Percentiles rank a stretch among this genome's conserved stretches.
Evolutionary conservation across 306 rosid species (phyloP).

Genomic region (Trichosanthes truncata): DNA sequence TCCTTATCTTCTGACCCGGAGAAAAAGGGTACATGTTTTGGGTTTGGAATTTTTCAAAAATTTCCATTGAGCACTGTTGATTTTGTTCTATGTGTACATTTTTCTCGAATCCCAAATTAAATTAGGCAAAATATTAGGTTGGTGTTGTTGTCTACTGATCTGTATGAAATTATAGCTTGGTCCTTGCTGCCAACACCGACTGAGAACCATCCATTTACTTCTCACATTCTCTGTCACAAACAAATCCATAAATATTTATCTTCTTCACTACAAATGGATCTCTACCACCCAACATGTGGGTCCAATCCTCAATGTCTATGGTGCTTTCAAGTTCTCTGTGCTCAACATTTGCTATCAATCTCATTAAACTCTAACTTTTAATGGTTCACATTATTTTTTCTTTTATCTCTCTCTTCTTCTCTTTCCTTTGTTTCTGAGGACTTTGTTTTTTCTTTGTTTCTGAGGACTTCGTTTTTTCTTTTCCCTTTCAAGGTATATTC

Average conservation of each 20-base stretch:
- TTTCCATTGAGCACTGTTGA: background rate
- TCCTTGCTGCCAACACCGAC: background rate
- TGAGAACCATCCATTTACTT: constrained; percentile 4
- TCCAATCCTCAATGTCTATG: constrained; percentile 22
- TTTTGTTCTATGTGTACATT: background rate
- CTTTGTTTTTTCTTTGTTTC: background rate
- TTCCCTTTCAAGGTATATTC: constrained; percentile 49
- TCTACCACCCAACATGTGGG: constrained; percentile 84
- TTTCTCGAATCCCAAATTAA: background rate
- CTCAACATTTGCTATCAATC: background rate
- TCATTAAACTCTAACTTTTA: background rate
- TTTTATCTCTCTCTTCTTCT: background rate
- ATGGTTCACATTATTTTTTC: background rate
- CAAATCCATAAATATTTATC: constrained; percentile 12
- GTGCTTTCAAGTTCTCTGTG: constrained; percentile 28
- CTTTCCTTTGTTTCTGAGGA: no score
- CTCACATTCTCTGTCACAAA: constrained; percentile 13
- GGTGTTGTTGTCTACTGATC: background rate
- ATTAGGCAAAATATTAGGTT: constrained; percentile 7
- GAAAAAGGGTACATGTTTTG: background rate
- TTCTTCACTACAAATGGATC: constrained; percentile 14
- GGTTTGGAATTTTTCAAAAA: background rate
- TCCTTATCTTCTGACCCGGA: background rate
- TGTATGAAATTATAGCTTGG: constrained; percentile 2
- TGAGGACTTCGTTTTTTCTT: background rate